Percentiles rank a stretch among this genome's conserved stretches.
These are phyloP conservation scores for Phialophora expanda DNA, from an alignment of 2,329 filamentous ascomycete genomes.

Conservation along the genomic window DNA sequence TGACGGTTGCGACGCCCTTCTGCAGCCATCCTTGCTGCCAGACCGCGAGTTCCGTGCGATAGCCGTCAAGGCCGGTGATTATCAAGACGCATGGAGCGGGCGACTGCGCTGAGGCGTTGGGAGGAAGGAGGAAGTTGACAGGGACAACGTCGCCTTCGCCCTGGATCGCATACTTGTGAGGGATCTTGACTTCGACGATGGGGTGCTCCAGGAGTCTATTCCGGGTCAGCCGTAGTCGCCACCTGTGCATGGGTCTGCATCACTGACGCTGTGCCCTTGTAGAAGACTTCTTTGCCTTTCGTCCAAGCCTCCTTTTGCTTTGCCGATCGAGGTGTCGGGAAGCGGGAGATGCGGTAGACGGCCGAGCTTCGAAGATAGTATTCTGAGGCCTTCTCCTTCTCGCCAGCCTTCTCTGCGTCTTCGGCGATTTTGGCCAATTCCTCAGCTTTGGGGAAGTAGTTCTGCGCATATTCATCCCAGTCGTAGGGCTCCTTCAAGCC, in stretches of 20 bases:
- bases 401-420: slow-evolving; percentile 55
- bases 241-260: background rate
- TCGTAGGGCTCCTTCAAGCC: slow-evolving; percentile 68
- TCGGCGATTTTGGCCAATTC: slow-evolving; percentile 61
- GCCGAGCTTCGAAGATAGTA: slow-evolving; percentile 64
- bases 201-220: slow-evolving; percentile 49
- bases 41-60: slow-evolving; percentile 57
- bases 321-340: slow-evolving; percentile 55
- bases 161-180: slow-evolving; percentile 58
- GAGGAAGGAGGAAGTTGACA: slow-evolving; percentile 68
- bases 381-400: slow-evolving; percentile 61
- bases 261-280: slow-evolving; percentile 40
- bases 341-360: slow-evolving; percentile 74
- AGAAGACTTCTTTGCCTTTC: slow-evolving; percentile 39
- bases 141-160: slow-evolving; percentile 64
- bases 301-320: slow-evolving; percentile 40
- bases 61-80: slow-evolving; percentile 64
- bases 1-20: slow-evolving; percentile 60
- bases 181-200: slow-evolving; percentile 66
- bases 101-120: slow-evolving; percentile 47
- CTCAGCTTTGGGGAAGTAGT: slow-evolving; percentile 67
- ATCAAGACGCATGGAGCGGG: slow-evolving; percentile 61
- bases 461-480: slow-evolving; percentile 66
- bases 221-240: background rate
- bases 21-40: slow-evolving; percentile 40